Evolutionary conservation across 176 grass and related monocot species (phyloP).

Genomic region (Luzula sylvatica): DNA sequence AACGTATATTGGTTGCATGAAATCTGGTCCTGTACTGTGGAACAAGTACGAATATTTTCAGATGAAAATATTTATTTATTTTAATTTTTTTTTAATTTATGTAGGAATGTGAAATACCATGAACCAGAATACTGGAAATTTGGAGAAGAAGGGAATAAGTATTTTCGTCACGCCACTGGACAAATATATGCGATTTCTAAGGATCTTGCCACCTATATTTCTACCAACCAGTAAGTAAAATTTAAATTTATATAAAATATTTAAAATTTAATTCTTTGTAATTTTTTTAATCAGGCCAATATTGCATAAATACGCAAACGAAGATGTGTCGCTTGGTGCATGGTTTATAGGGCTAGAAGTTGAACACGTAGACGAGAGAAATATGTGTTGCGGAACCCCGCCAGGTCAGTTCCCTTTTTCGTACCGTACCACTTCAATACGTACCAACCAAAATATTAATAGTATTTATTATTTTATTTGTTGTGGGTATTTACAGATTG

Average conservation of each 20-base stretch:
- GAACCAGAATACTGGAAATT: conserved; percentile 92
- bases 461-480: background rate
- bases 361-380: conserved; percentile 84
- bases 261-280: background rate
- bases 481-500: conserved; percentile 31
- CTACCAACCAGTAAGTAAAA: conserved; percentile 70
- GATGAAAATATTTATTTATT: conserved; percentile 2
- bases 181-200: conserved; percentile 88
- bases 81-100: conserved; percentile 5
- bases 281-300: conserved; percentile 46
- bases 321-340: conserved; percentile 79
- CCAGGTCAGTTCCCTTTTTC: conserved; percentile 36
- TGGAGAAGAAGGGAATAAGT: conserved; percentile 91
- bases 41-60: conserved; percentile 50
- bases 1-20: conserved; percentile 98
- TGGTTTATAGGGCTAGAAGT: conserved; percentile 91
- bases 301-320: conserved; percentile 86
- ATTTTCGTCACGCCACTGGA: conserved; percentile 83
- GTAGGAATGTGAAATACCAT: conserved; percentile 81
- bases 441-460: no score
- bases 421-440: background rate
- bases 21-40: conserved; percentile 90
- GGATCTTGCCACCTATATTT: conserved; percentile 91
- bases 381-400: conserved; percentile 89
- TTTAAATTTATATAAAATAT: background rate